Conservation (phyloP, 371 early-diverging fungal genomes). For the Actinomortierella ambigua region DNA sequence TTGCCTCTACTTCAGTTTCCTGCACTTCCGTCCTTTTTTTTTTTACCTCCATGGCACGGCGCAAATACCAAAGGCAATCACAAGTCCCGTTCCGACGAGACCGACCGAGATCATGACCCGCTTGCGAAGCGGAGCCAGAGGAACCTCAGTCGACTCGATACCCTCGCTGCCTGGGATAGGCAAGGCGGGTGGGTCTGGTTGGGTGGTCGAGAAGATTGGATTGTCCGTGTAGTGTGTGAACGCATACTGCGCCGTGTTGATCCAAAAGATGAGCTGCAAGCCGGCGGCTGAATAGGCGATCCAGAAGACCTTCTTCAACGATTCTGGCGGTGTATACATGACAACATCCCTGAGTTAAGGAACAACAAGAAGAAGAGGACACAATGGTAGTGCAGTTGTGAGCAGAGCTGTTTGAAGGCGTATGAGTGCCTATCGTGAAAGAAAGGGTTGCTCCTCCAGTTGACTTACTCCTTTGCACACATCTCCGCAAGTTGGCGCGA, state of each 20-base stretch:
- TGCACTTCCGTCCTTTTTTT: not conserved
- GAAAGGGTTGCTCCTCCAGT: no score
- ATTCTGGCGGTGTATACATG: conserved; percentile 36
- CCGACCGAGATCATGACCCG: conserved; percentile 43
- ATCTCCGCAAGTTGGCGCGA: conserved; percentile 39
- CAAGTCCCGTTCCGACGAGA: conserved; percentile 39
- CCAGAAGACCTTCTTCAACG: conserved; percentile 30
- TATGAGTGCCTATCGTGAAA: not conserved
- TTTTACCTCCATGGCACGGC: conserved; percentile 45
- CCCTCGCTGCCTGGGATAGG: conserved; percentile 41
- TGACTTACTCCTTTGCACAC: conserved; percentile 40
- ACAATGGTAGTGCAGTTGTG: not conserved
- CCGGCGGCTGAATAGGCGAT: conserved; percentile 42
- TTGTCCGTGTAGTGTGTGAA: conserved; percentile 46
- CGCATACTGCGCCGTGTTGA: conserved; percentile 42
- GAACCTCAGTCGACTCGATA: conserved; percentile 26
- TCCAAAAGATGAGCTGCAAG: conserved; percentile 41
- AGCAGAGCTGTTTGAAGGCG: not conserved
- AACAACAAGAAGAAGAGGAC: not conserved
- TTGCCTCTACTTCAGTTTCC: no score
- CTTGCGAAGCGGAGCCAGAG: conserved; percentile 33
- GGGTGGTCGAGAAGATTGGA: conserved; percentile 32
- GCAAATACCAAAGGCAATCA: conserved; percentile 46
- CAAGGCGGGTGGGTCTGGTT: conserved; percentile 30
- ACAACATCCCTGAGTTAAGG: conserved; percentile 20